These are phyloP conservation scores for Cruciata laevipes DNA, from an alignment of 257 asterid genomes.

Conservation along the genomic window DNA sequence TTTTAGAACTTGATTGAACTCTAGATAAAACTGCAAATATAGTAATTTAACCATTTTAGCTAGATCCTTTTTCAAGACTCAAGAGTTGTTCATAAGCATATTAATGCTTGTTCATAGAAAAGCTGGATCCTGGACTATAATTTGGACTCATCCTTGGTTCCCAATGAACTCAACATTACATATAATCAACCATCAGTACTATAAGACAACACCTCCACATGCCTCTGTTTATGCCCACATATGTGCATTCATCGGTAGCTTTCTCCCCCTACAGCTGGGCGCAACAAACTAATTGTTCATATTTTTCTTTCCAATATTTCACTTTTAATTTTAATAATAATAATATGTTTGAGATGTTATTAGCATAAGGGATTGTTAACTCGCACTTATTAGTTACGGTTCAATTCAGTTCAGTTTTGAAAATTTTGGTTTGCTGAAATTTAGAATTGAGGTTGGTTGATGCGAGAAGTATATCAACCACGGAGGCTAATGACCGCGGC, in stretches of 20 bases:
- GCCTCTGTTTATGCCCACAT: not conserved
- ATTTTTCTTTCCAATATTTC: not conserved
- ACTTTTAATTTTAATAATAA: too few species aligned
- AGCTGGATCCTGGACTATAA: not conserved
- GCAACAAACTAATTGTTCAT: not conserved
- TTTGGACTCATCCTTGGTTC: not conserved
- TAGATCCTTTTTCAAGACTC: too few species aligned
- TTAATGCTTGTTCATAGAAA: not conserved
- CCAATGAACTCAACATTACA: not conserved
- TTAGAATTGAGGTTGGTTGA: not conserved
- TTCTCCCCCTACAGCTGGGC: not conserved
- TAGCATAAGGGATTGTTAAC: too few species aligned
- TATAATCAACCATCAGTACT: not conserved
- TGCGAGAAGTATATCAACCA: not conserved
- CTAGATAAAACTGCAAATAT: too few species aligned
- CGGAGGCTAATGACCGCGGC: not conserved
- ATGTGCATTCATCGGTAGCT: not conserved
- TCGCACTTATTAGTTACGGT: too few species aligned
- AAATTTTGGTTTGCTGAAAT: too few species aligned
- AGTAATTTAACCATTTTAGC: too few species aligned
- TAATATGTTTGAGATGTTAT: too few species aligned
- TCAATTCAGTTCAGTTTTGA: too few species aligned
- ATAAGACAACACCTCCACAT: constrained; percentile 3
- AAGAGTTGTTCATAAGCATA: too few species aligned
- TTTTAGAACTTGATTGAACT: too few species aligned